Percentiles rank a stretch among this genome's conserved stretches.
Conservation (phyloP, 768 basidiomycete genomes). For the Leccinum variicolor region DNA sequence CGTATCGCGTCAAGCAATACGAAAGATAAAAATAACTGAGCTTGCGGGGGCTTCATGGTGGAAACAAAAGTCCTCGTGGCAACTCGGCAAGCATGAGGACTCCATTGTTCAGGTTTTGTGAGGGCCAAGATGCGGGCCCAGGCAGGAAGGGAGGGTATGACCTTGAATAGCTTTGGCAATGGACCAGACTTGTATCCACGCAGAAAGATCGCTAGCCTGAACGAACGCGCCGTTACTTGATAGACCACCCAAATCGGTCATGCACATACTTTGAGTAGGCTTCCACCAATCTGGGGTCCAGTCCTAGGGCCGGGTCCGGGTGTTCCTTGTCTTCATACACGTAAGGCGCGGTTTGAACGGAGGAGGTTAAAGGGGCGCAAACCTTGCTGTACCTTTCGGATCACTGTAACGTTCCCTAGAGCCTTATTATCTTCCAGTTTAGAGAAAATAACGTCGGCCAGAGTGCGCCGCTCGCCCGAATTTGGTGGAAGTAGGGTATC, state of each 20-base stretch:
- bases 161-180: slow-evolving; percentile 96
- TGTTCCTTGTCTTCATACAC: slow-evolving; percentile 42
- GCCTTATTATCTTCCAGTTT: slow-evolving; percentile 73
- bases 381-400: slow-evolving; percentile 64
- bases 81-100: slow-evolving; percentile 90
- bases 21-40: slow-evolving; percentile 87
- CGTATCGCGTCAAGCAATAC: slow-evolving; percentile 88
- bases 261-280: slow-evolving; percentile 82
- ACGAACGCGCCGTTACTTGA: slow-evolving; percentile 5
- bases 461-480: slow-evolving; percentile 72
- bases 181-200: slow-evolving; percentile 90
- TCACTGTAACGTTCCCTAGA: slow-evolving; percentile 47
- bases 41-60: slow-evolving; percentile 93
- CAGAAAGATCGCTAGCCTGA: slow-evolving; percentile 81
- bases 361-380: not conserved
- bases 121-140: slow-evolving; percentile 96
- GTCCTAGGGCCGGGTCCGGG: slow-evolving; percentile 80
- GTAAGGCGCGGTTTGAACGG: slow-evolving; percentile 1
- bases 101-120: slow-evolving; percentile 91
- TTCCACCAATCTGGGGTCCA: slow-evolving; percentile 90
- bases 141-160: slow-evolving; percentile 90
- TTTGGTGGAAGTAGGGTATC: slow-evolving; percentile 78
- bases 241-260: not conserved
- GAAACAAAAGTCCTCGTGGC: slow-evolving; percentile 96
- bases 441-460: slow-evolving; percentile 96